Conservation (phyloP, 2,329 filamentous ascomycete genomes). For the Pleomassaria siparia region DNA sequence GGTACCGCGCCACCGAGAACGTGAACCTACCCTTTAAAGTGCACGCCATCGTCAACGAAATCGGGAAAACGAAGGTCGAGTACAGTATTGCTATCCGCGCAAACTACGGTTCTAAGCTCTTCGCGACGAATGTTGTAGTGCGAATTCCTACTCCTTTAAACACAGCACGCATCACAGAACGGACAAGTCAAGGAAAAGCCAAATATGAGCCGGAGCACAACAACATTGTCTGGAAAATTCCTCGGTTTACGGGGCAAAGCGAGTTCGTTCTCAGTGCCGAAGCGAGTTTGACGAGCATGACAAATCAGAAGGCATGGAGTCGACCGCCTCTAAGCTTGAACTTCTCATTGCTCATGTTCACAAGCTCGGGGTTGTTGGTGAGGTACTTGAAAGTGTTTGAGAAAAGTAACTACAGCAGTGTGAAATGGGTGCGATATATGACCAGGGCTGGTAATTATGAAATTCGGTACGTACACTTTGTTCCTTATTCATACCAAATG, state of each 20-base stretch:
- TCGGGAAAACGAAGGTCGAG: slow-evolving; percentile 96
- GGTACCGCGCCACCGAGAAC: slow-evolving; percentile 96
- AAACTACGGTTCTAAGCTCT: slow-evolving; percentile 94
- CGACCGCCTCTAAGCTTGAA: slow-evolving; percentile 87
- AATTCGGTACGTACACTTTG: slow-evolving; percentile 64
- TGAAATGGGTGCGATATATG: slow-evolving; percentile 99
- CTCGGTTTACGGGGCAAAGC: slow-evolving; percentile 95
- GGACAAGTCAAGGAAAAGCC: slow-evolving; percentile 92
- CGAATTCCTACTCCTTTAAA: slow-evolving; percentile 95
- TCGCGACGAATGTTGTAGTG: slow-evolving; percentile 93
- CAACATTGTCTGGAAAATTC: slow-evolving; percentile 98
- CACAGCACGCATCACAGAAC: slow-evolving; percentile 89
- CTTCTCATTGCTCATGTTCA: slow-evolving; percentile 97
- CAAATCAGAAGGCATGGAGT: slow-evolving; percentile 96
- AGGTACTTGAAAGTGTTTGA: slow-evolving; percentile 98
- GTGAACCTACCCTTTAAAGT: slow-evolving; percentile 99
- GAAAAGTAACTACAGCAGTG: slow-evolving; percentile 97
- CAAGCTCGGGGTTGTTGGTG: slow-evolving; percentile 87
- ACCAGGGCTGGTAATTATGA: slow-evolving; percentile 97
- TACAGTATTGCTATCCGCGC: slow-evolving; percentile 97
- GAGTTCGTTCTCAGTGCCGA: slow-evolving; percentile 95
- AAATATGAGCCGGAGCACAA: slow-evolving; percentile 99
- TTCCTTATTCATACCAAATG: neutral
- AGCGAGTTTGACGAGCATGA: slow-evolving; percentile 92
- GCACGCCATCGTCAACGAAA: slow-evolving; percentile 96